Base-by-base conservation (phyloP, 2,329 filamentous ascomycete species). In the Fusarium redolens region DNA sequence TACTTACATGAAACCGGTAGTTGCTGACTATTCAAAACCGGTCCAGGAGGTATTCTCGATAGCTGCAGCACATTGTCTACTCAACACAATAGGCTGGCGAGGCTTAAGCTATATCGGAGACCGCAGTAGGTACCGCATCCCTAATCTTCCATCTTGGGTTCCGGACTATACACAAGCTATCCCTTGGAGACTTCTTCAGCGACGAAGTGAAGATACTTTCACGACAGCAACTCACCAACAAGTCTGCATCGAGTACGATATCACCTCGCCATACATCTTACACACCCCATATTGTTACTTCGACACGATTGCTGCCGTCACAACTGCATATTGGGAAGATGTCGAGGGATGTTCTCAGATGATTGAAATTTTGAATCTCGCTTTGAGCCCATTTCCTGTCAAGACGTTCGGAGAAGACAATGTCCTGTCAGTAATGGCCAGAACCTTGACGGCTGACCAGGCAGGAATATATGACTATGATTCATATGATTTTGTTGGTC, bases 141-240 rank as follows among this genome's bases (percentile, higher is more conserved):
- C 33, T 11, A 13, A 15, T n/a, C 17, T 61, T 37, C 59, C 40
- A 25, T 61, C 59, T 18, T 61, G 59, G 59, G 50, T 61, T 5
- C 59, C 40, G 18, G 59, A 57, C 25, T 61, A 61, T 20, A 61
- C 59, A 17, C 59, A 57, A 38, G 20, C 25, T 57, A 30, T 57
- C 9, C 59, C 50, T 7, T 57, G 59, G 59, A 61, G 59, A 8
- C 59, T 61, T 33, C 50, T 61, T 5, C 50, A 55, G 31, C 30
- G 59, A 45, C 25, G 31, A 17, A 37, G 59, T 28, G 31, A 55
- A n/a, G 50, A 57, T 20, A 45, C 25, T 22, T 61, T 61, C 50
- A 56, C 31, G 7, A 45, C 59, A 9, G 59, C 40, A 38, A 45
- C 25, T 22, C 40, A 38, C 18, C 28, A 43, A 35, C 17, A 57